phyloP scores from a whole-genome alignment of 257 asterid genomes.

The Jacaranda mimosifolia region DNA sequence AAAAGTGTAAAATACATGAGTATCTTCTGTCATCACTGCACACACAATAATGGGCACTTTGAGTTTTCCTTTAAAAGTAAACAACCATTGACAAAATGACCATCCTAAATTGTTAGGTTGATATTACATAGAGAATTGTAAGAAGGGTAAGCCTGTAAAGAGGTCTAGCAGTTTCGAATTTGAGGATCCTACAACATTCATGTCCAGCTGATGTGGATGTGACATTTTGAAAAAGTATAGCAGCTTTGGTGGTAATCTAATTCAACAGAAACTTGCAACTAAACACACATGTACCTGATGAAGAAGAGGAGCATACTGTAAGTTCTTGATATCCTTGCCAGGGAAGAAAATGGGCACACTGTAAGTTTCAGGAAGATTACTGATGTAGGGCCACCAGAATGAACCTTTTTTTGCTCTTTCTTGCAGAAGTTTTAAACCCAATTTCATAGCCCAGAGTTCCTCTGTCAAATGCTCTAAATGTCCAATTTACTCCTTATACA shows the following conservation, averaged over 20 bases:
- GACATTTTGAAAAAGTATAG: no score
- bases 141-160: background rate
- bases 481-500: slow-evolving; percentile 81
- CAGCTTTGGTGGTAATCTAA: no score
- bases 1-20: slow-evolving; percentile 16
- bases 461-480: slow-evolving; percentile 97
- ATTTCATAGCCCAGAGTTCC: slow-evolving; percentile 95
- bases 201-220: no score
- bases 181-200: no score
- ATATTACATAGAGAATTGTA: background rate
- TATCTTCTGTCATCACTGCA: no score
- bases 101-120: background rate
- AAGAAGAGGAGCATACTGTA: slow-evolving; percentile 97
- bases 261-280: background rate
- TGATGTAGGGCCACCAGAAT: slow-evolving; percentile 97
- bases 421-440: slow-evolving; percentile 92
- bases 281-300: slow-evolving; percentile 70
- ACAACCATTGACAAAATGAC: background rate
- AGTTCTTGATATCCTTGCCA: slow-evolving; percentile 89
- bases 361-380: slow-evolving; percentile 89
- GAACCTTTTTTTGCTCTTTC: slow-evolving; percentile 85
- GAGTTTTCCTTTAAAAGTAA: slow-evolving; percentile 2
- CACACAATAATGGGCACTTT: background rate
- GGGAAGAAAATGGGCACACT: slow-evolving; percentile 90
- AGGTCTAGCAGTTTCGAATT: no score